A percentile compares a stretch with the other conserved stretches of the same genome.
Evolutionary conservation across 208 protist species (phyloP).

Genomic region (Crithidia acanthocephali): DNA sequence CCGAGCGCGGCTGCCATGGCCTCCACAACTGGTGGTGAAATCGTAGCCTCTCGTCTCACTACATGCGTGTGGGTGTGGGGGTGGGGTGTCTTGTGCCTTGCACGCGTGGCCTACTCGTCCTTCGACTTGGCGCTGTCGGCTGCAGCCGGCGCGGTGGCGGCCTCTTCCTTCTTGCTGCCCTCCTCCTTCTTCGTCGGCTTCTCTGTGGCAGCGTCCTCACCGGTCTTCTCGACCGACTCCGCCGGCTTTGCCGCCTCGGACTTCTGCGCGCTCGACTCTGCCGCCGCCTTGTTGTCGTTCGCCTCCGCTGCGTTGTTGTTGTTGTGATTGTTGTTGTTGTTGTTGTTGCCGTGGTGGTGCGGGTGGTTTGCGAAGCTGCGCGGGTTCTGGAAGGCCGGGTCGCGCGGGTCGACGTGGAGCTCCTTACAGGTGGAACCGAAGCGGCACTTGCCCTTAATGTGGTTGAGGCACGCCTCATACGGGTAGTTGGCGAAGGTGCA

Average conservation of each 20-base stretch:
- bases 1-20: neutral
- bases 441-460: constrained; percentile 92
- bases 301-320: neutral
- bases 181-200: constrained; percentile 14
- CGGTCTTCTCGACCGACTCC: neutral
- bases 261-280: constrained; percentile 3
- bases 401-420: constrained; percentile 75
- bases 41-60: neutral
- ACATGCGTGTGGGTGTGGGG: neutral
- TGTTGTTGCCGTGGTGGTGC: constrained; percentile 36
- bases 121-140: constrained; percentile 10
- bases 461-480: constrained; percentile 87
- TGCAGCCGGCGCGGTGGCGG: neutral
- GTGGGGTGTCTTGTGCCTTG: no score
- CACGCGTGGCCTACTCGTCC: constrained; percentile 5
- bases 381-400: constrained; percentile 61
- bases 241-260: constrained; percentile 6
- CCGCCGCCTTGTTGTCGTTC: constrained; percentile 8
- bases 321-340: constrained; percentile 18
- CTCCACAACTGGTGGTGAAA: neutral
- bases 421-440: constrained; percentile 88
- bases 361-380: constrained; percentile 51
- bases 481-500: constrained; percentile 91
- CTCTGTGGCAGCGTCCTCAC: neutral
- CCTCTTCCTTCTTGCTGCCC: constrained; percentile 6